A percentile compares a stretch with the other conserved stretches of the same genome.
These are phyloP conservation scores for Mrakia blollopis DNA, from an alignment of 768 basidiomycete species.

Conservation along the genomic window DNA sequence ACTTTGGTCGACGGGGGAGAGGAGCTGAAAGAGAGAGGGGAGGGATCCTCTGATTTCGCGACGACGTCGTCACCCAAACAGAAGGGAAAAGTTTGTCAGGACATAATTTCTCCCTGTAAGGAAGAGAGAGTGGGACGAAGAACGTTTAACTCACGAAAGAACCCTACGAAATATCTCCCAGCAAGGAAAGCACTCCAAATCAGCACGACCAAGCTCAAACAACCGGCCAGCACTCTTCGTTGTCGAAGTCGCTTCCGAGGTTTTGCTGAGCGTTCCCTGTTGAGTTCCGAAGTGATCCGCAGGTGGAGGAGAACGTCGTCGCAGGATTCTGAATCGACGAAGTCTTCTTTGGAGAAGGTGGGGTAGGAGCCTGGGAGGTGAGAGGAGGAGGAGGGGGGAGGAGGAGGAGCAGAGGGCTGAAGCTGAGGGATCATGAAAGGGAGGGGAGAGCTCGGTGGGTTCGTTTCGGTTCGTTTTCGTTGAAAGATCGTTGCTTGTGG, in stretches of 20 bases:
- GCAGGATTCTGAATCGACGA: not conserved
- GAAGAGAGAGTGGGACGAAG: not conserved
- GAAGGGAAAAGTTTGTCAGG: not conserved
- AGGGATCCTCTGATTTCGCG: not conserved
- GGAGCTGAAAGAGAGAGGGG: not conserved
- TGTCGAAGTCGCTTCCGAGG: not conserved
- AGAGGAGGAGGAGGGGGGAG: not conserved
- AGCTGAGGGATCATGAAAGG: not conserved
- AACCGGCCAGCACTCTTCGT: not conserved
- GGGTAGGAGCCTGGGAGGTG: conserved; percentile 1
- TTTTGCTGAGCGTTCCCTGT: not conserved
- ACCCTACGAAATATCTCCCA: not conserved
- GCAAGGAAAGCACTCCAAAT: not conserved
- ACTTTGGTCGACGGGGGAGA: not conserved
- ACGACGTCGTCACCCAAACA: too few species aligned
- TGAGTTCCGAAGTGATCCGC: not conserved
- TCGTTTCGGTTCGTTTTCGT: not conserved
- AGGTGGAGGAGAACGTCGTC: not conserved
- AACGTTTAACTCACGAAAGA: not conserved
- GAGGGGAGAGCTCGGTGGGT: not conserved
- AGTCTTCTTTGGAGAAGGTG: not conserved
- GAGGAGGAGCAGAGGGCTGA: not conserved
- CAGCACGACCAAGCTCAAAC: not conserved
- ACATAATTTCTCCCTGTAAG: not conserved
- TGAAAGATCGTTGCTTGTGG: not conserved